Conservation (phyloP, 148 eudicot species). For the Vaccinium vitisidaea region DNA sequence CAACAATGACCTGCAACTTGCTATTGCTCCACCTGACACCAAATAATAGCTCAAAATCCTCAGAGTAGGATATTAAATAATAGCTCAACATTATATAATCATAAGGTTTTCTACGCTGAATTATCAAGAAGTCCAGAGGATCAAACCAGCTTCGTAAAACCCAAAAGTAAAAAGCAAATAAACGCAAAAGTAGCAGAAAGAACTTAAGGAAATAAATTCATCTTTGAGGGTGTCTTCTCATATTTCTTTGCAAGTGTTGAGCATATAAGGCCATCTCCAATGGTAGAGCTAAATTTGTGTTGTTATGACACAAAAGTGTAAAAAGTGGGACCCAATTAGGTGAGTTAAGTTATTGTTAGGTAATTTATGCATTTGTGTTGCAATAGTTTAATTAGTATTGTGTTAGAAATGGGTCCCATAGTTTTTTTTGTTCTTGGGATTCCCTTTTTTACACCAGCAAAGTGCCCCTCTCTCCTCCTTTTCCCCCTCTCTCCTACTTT, state of each 20-base stretch:
- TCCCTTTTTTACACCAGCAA: too few species aligned
- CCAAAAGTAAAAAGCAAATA: not conserved
- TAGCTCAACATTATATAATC: not conserved
- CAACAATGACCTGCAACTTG: slow-evolving; percentile 92
- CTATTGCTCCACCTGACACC: slow-evolving; percentile 83
- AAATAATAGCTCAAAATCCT: slow-evolving; percentile 9
- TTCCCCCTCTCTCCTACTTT: too few species aligned
- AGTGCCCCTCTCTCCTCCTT: too few species aligned
- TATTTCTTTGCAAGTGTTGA: not conserved
- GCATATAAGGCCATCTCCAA: not conserved
- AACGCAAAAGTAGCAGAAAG: not conserved
- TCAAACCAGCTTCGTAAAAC: not conserved
- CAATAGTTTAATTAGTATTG: too few species aligned
- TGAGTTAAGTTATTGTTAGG: too few species aligned
- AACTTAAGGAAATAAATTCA: not conserved
- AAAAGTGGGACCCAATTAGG: too few species aligned
- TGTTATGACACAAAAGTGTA: too few species aligned
- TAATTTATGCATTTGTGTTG: too few species aligned
- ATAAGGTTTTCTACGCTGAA: not conserved
- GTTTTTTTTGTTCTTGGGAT: too few species aligned
- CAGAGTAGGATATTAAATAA: not conserved
- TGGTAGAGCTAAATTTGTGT: too few species aligned
- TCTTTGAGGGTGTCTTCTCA: not conserved
- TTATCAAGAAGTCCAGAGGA: not conserved
- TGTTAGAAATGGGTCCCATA: too few species aligned